Conservation (phyloP, 495 filamentous ascomycete species). For the Chlorociboria aeruginascens region DNA sequence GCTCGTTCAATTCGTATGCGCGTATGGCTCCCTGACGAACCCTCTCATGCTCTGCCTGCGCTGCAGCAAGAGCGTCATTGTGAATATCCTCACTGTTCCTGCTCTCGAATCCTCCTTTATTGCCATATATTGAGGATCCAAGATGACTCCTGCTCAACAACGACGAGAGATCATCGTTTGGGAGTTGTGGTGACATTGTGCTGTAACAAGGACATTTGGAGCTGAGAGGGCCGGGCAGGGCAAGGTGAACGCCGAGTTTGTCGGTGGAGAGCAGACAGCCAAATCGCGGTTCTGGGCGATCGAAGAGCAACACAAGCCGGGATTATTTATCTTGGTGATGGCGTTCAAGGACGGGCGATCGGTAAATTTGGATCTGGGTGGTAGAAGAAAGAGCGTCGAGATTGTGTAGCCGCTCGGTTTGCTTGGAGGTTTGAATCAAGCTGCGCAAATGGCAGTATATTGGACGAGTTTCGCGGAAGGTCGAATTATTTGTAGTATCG, state of each 20-base stretch:
- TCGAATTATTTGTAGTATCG: no score
- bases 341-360: no score
- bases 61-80: constrained; percentile 41
- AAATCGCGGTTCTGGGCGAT: not conserved
- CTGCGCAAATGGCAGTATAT: no score
- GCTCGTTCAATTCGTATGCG: constrained; percentile 31
- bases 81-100: constrained; percentile 4
- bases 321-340: no score
- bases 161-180: not conserved
- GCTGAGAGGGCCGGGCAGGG: not conserved
- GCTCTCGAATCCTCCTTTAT: constrained; percentile 5
- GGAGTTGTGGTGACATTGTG: not conserved
- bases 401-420: no score
- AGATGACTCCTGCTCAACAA: not conserved
- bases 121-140: not conserved
- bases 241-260: not conserved
- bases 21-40: constrained; percentile 48
- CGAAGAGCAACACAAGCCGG: no score
- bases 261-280: not conserved
- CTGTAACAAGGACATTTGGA: not conserved
- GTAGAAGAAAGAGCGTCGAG: no score
- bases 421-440: no score
- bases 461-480: no score
- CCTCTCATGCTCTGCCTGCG: constrained; percentile 47
- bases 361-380: no score